phyloP scores from a whole-genome alignment of 2,329 filamentous ascomycete species.

The Microsporum audouinii region DNA sequence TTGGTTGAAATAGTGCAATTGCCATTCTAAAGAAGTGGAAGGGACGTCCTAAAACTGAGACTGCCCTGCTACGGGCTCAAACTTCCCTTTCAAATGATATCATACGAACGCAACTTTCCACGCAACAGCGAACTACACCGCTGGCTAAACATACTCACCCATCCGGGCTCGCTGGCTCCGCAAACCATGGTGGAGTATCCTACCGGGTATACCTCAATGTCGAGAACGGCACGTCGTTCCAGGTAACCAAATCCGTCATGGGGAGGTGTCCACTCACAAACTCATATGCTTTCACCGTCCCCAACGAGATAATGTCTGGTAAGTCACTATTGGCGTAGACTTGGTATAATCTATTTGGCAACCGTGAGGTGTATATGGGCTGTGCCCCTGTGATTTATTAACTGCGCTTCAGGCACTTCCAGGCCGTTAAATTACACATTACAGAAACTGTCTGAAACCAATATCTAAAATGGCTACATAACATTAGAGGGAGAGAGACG shows the following conservation, averaged over 20 bases:
- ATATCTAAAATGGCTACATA: conserved; percentile 8
- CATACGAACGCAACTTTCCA: conserved; percentile 40
- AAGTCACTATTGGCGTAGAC: conserved; percentile 62
- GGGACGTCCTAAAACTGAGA: background rate
- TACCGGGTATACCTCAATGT: conserved; percentile 67
- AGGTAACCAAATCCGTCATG: conserved; percentile 53
- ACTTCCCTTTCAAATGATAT: conserved; percentile 69
- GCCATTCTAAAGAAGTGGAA: background rate
- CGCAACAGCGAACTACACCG: conserved; percentile 49
- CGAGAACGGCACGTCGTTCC: conserved; percentile 58
- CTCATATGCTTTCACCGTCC: conserved; percentile 55
- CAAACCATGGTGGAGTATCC: conserved; percentile 57
- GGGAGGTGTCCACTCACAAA: conserved; percentile 44
- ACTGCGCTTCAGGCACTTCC: conserved; percentile 3
- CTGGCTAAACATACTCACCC: conserved; percentile 48
- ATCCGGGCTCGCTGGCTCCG: conserved; percentile 53
- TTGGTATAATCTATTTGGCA: conserved; percentile 56
- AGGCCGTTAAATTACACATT: background rate
- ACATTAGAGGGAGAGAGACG: conserved; percentile 7
- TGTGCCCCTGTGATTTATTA: conserved; percentile 57
- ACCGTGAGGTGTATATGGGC: conserved; percentile 58
- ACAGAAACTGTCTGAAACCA: conserved; percentile 11
- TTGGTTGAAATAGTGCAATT: background rate
- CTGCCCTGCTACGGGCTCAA: conserved; percentile 35
- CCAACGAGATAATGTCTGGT: conserved; percentile 48